Percentiles rank a stretch among this genome's conserved stretches.
Conservation (phyloP, 2,329 filamentous ascomycete species). For the Pestalotiopsis sp. region DNA sequence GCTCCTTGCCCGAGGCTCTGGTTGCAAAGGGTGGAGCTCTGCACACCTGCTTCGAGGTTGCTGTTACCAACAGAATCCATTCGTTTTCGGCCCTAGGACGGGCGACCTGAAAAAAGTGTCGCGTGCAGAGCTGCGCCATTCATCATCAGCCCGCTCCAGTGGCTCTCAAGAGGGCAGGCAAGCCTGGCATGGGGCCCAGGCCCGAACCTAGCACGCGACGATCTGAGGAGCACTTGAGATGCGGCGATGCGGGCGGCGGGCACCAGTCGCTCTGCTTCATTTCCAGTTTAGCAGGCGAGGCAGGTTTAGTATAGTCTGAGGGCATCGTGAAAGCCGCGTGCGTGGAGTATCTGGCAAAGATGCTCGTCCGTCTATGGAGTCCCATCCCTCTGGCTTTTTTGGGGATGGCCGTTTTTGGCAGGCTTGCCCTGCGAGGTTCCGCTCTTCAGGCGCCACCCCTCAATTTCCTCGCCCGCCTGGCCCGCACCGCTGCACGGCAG, state of each 20-base stretch:
- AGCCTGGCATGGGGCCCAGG: not conserved
- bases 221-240: slow-evolving; percentile 1
- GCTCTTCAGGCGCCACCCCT: not conserved
- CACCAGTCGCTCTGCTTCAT: not conserved
- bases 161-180: too few relatives aligned
- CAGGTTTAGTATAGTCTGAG: not conserved
- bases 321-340: slow-evolving; percentile 1
- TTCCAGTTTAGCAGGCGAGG: not conserved
- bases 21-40: not conserved
- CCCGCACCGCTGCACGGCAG: not conserved
- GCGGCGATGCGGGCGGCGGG: not conserved
- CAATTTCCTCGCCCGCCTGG: not conserved
- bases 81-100: slow-evolving; percentile 6
- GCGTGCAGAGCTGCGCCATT: slow-evolving; percentile 1
- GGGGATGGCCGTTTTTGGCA: not conserved
- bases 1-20: slow-evolving; percentile 7
- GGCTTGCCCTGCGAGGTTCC: not conserved
- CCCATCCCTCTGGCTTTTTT: not conserved
- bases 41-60: not conserved
- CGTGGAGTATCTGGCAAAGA: not conserved
- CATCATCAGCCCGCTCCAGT: not conserved
- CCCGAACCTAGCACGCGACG: slow-evolving; percentile 1
- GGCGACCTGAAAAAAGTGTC: not conserved
- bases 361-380: not conserved
- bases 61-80: slow-evolving; percentile 8